Conservation (phyloP, 345 rosid species). For the Passiflora organensis region DNA sequence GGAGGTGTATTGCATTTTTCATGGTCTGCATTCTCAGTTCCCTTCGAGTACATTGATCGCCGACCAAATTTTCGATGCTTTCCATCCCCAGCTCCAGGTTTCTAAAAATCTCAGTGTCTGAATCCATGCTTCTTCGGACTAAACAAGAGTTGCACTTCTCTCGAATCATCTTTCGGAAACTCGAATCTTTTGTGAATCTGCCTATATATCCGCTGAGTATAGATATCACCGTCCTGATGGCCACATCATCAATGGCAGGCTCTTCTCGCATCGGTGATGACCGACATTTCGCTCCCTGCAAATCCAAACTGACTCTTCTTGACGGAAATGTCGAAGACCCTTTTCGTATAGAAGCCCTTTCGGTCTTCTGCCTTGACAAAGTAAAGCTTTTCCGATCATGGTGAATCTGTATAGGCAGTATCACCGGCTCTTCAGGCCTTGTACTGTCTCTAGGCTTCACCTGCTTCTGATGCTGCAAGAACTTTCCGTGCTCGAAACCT, state of each 20-base stretch:
- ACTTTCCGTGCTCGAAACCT: slow-evolving; percentile 26
- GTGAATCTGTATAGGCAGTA: slow-evolving; percentile 37
- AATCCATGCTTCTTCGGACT: slow-evolving; percentile 15
- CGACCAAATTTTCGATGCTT: slow-evolving; percentile 36
- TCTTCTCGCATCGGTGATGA: slow-evolving; percentile 21
- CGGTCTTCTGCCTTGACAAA: slow-evolving; percentile 12
- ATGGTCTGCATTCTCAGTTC: slow-evolving; percentile 23
- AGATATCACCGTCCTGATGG: slow-evolving; percentile 42
- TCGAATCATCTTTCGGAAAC: slow-evolving; percentile 33
- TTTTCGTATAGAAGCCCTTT: slow-evolving; percentile 10
- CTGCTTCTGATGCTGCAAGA: slow-evolving; percentile 2
- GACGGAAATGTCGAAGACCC: slow-evolving; percentile 29
- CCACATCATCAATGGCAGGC: slow-evolving; percentile 42
- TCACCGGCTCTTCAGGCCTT: slow-evolving; percentile 13
- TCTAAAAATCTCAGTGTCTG: slow-evolving; percentile 26
- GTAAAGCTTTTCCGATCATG: slow-evolving; percentile 21
- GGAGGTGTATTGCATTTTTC: slow-evolving; percentile 31
- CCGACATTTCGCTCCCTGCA: slow-evolving; percentile 14
- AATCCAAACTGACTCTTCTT: slow-evolving; percentile 15
- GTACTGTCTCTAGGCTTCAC: slow-evolving; percentile 10
- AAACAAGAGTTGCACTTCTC: slow-evolving; percentile 39
- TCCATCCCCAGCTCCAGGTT: slow-evolving; percentile 38
- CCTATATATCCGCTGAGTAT: slow-evolving; percentile 52
- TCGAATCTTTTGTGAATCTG: slow-evolving; percentile 37
- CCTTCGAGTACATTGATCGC: slow-evolving; percentile 16